Conservation (phyloP, 2,329 filamentous ascomycete genomes). For the Aspergillus neoniger region DNA sequence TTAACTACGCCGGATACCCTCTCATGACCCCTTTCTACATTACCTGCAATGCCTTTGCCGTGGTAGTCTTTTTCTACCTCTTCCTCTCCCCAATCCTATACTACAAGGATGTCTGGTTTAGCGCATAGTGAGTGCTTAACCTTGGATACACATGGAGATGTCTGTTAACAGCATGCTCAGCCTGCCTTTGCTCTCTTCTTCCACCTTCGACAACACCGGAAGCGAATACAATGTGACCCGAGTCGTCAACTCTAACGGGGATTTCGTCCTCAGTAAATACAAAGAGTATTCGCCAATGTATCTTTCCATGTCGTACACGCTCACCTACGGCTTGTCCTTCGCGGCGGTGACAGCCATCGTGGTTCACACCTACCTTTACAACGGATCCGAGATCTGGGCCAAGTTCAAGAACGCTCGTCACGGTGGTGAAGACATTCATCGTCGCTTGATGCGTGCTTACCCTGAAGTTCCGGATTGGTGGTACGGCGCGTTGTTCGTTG, state of each 20-base stretch:
- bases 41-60: conserved; percentile 58
- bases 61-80: conserved; percentile 58
- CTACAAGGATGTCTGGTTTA: conserved; percentile 57
- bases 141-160: not conserved
- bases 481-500: conserved; percentile 48
- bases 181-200: conserved; percentile 32
- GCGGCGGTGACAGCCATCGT: conserved; percentile 38
- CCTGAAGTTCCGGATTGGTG: conserved; percentile 65
- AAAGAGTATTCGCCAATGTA: conserved; percentile 43
- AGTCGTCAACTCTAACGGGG: conserved; percentile 31
- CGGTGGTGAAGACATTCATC: conserved; percentile 61
- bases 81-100: conserved; percentile 54
- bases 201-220: conserved; percentile 38
- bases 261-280: conserved; percentile 41
- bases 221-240: conserved; percentile 32
- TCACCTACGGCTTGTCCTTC: conserved; percentile 42
- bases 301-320: conserved; percentile 38
- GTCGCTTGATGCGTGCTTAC: conserved; percentile 65
- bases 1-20: conserved; percentile 33
- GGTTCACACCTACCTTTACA: conserved; percentile 38
- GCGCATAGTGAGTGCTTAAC: conserved; percentile 27
- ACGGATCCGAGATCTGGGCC: conserved; percentile 38
- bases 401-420: conserved; percentile 34
- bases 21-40: conserved; percentile 43
- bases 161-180: conserved; percentile 13